Evolutionary conservation across 768 basidiomycete species (phyloP).

Genomic region (Boletus tylopilopsis): DNA sequence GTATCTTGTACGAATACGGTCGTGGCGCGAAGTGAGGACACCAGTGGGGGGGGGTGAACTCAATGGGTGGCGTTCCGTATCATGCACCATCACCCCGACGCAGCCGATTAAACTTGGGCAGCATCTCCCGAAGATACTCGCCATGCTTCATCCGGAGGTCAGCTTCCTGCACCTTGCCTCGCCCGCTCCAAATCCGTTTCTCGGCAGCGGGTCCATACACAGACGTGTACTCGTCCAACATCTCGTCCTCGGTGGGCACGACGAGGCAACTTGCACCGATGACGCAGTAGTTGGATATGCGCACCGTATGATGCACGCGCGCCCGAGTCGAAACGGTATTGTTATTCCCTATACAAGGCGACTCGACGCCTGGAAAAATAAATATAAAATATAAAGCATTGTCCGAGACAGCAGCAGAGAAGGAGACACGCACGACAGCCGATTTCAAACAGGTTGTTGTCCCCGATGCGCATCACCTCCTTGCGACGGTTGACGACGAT

Average conservation of each 20-base stretch:
- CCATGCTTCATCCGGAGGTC: conserved; percentile 84
- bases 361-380: conserved; percentile 73
- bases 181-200: conserved; percentile 79
- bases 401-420: neutral
- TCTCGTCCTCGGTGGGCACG: conserved; percentile 74
- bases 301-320: conserved; percentile 79
- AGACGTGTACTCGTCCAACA: conserved; percentile 77
- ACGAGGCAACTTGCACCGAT: conserved; percentile 80
- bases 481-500: conserved; percentile 89
- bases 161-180: conserved; percentile 77
- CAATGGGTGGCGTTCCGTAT: no score
- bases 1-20: neutral
- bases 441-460: conserved; percentile 92
- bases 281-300: conserved; percentile 75
- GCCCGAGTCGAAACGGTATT: conserved; percentile 87
- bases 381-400: neutral
- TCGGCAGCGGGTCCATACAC: conserved; percentile 77
- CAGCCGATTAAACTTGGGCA: conserved; percentile 83
- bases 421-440: conserved; percentile 88
- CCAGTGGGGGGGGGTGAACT: no score
- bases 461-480: conserved; percentile 89
- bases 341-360: conserved; percentile 73
- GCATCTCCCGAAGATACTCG: conserved; percentile 88
- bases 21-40: no score
- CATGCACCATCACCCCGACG: conserved; percentile 55